These are phyloP conservation scores for Penicillium sp. DNA, from an alignment of 2,329 filamentous ascomycete genomes.

Conservation along the genomic window DNA sequence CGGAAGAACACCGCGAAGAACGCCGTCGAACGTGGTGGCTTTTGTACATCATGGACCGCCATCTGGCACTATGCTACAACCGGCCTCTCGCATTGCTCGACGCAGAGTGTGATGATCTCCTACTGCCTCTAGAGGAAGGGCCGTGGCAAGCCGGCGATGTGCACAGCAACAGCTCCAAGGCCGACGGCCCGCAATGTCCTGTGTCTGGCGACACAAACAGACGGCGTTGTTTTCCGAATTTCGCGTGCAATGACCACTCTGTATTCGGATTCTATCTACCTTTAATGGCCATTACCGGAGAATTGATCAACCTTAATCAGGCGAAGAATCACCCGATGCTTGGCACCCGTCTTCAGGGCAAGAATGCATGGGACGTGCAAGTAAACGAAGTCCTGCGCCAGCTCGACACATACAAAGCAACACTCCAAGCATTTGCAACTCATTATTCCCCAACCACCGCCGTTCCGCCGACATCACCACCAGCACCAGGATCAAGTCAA, in stretches of 20 bases:
- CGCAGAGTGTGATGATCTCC: constrained; percentile 76
- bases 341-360: constrained; percentile 67
- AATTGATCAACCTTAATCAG: constrained; percentile 86
- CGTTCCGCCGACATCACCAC: constrained; percentile 30
- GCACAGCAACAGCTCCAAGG: constrained; percentile 48
- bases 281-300: constrained; percentile 90
- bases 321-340: constrained; percentile 84
- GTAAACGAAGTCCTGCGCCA: constrained; percentile 74
- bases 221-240: constrained; percentile 67
- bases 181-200: constrained; percentile 33
- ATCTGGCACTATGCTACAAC: constrained; percentile 89
- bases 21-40: constrained; percentile 91
- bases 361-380: constrained; percentile 76
- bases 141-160: constrained; percentile 84
- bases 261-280: constrained; percentile 91
- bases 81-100: constrained; percentile 82
- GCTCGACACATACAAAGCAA: constrained; percentile 75
- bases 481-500: constrained; percentile 37
- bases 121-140: constrained; percentile 82
- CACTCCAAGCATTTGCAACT: constrained; percentile 50
- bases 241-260: constrained; percentile 79
- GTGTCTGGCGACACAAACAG: constrained; percentile 34
- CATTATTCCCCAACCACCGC: constrained; percentile 49
- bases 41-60: constrained; percentile 83
- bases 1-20: constrained; percentile 85